Base-by-base conservation (phyloP, 805 yeast genomes). In the Torulaspora quercuum region DNA sequence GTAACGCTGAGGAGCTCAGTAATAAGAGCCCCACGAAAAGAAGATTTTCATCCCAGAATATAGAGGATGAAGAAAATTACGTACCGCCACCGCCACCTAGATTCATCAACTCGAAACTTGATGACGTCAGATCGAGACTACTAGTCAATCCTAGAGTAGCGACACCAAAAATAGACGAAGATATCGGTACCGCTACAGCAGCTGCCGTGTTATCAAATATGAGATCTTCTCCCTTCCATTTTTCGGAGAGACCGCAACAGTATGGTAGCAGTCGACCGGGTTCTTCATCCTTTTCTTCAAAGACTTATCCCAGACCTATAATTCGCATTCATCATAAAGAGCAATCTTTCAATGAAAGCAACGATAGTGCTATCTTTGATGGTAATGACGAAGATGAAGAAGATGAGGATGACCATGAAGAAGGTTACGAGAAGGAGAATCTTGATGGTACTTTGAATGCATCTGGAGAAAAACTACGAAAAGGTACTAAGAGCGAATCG, bases 161-260 rank as follows among this genome's bases (percentile, higher is more conserved):
- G n/a, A 26, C 53, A 1, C 34, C 36, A 24, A 33, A 42, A 29
- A 24, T 45, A 3, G 49, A 44, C 21, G 55, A 51, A 11, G 61
- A 56, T 29, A 39, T 55, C 32, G 63, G 56, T 11, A 48, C 49
- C 9, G 63, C 64, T 4, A 45, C 48, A 12, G 64, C 64, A 1
- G 64, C 62, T 4, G 60, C 57, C 1, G 62, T 57, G 2, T 35
- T 59, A 19, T 58, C 63, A 3, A 56, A 49, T 26, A 52, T 59
- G 59, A 49, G 63, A 37, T 59, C 64, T 8, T 57, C 64, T 2
- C 64, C 64, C 4, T 57, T 49, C 29, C 46, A 41, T 30, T 40
- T 55, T 35, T 27, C 44, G 20, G 46, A 50, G 29, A 38, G 50
- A 29, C 30, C 47, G n/a, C 33, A 40, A 16, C 35, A 38, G 29